These are phyloP conservation scores for Akanthomyces muscarius DNA, from an alignment of 2,329 filamentous ascomycete species.

Conservation along the genomic window DNA sequence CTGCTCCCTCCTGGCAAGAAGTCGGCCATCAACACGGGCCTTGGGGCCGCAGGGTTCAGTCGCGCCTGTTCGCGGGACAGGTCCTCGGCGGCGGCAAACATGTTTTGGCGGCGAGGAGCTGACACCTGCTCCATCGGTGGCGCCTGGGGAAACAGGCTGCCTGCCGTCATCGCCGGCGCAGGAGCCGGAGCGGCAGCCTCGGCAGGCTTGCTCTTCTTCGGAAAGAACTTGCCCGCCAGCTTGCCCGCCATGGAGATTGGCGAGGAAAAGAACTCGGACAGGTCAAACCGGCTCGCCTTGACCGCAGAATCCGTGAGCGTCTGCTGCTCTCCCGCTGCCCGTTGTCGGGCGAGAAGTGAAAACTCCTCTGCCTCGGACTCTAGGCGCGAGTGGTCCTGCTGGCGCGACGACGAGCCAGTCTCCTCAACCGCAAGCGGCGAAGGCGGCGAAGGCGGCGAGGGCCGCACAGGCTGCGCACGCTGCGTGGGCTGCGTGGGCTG, in stretches of 20 bases:
- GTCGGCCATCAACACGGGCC: no score
- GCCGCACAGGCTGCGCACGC: background rate
- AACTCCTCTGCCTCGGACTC: conserved; percentile 35
- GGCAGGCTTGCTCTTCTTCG: conserved; percentile 22
- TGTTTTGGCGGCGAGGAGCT: background rate
- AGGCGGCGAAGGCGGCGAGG: no score
- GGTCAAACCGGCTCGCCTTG: conserved; percentile 39
- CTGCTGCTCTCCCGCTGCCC: conserved; percentile 20
- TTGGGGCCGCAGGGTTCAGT: no score
- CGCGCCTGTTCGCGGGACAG: no score
- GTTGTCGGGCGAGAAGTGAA: conserved; percentile 37
- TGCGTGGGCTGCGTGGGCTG: no score
- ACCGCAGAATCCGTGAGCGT: conserved; percentile 18
- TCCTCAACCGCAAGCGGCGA: conserved; percentile 12
- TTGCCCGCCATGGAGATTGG: conserved; percentile 40
- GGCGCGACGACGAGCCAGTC: conserved; percentile 19
- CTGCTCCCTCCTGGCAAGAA: no score
- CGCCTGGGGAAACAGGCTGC: conserved; percentile 38
- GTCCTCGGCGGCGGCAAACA: no score
- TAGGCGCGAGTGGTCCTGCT: background rate
- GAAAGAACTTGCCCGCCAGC: conserved; percentile 30
- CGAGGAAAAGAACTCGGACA: conserved; percentile 56
- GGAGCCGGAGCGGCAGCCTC: conserved; percentile 14
- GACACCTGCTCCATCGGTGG: conserved; percentile 6
- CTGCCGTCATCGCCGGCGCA: conserved; percentile 28